Conservation (phyloP, 2,329 filamentous ascomycete species). For the Ophiostoma populinum region DNA sequence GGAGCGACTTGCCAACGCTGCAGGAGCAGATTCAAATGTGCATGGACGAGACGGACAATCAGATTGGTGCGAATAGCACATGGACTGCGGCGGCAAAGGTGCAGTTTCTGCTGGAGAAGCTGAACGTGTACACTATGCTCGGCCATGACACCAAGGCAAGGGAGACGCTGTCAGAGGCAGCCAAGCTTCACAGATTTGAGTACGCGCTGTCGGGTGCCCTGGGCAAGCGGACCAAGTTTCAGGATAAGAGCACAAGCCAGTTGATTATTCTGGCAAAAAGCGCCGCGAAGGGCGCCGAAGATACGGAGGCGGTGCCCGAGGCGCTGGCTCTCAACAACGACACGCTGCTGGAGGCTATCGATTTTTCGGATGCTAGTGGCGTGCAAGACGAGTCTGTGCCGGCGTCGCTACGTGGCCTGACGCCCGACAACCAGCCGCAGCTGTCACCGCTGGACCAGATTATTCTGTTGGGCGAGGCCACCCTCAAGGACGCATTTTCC, state of each 20-base stretch:
- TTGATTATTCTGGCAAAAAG: conserved; percentile 82
- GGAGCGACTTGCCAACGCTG: conserved; percentile 41
- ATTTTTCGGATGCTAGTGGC: conserved; percentile 39
- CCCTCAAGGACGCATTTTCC: conserved; percentile 73
- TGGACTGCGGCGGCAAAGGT: conserved; percentile 20
- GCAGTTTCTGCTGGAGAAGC: conserved; percentile 64
- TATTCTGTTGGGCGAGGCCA: conserved; percentile 72
- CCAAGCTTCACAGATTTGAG: conserved; percentile 48
- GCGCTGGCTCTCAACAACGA: conserved; percentile 77
- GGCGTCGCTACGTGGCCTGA: conserved; percentile 40
- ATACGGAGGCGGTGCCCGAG: conserved; percentile 31
- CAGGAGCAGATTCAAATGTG: conserved; percentile 29
- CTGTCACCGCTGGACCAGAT: conserved; percentile 75
- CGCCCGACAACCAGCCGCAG: conserved; percentile 67
- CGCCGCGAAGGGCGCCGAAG: conserved; percentile 12
- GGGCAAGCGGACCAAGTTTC: conserved; percentile 69
- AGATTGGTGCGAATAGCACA: conserved; percentile 13
- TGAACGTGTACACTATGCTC: conserved; percentile 69
- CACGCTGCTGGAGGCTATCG: conserved; percentile 74
- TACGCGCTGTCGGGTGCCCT: conserved; percentile 75
- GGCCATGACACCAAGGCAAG: conserved; percentile 62
- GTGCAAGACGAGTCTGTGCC: conserved; percentile 28
- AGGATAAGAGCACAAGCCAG: conserved; percentile 68
- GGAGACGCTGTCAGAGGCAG: conserved; percentile 51
- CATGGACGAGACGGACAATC: conserved; percentile 24